Percentiles rank a stretch among this genome's conserved stretches.
Conservation (phyloP, 306 rosid species). For the Echinosophora koreensis region DNA sequence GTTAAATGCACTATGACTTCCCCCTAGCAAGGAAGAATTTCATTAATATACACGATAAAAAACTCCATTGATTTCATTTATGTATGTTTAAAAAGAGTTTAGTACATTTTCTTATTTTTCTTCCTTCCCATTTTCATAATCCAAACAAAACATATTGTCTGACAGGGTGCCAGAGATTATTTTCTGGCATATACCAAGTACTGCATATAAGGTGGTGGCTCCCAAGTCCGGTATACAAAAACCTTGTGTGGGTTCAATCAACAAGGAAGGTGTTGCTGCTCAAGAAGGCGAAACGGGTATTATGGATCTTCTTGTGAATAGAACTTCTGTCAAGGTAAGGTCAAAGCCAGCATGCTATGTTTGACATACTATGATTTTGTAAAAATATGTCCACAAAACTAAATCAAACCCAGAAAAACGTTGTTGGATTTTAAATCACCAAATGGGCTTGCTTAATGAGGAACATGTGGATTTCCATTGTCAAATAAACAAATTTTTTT, state of each 20-base stretch:
- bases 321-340: conserved; percentile 83
- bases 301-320: conserved; percentile 67
- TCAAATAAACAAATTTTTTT: too few relatives aligned
- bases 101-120: background rate
- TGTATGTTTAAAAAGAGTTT: conserved; percentile 6
- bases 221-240: conserved; percentile 60
- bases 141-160: conserved; percentile 28
- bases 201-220: conserved; percentile 68
- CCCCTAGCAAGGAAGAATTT: background rate
- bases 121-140: conserved; percentile 15
- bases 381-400: conserved; percentile 1
- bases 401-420: background rate
- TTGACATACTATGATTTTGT: conserved; percentile 9
- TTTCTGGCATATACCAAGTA: conserved; percentile 94
- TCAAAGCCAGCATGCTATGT: conserved; percentile 13
- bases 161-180: conserved; percentile 83
- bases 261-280: conserved; percentile 75
- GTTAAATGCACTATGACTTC: background rate
- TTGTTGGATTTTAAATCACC: conserved; percentile 24
- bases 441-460: too few relatives aligned
- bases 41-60: background rate
- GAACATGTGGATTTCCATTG: too few relatives aligned
- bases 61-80: conserved; percentile 14
- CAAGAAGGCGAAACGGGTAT: conserved; percentile 83
- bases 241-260: conserved; percentile 88